phyloP scores from a whole-genome alignment of 2,329 filamentous ascomycete species.

The Pleurostoma richardsiae region DNA sequence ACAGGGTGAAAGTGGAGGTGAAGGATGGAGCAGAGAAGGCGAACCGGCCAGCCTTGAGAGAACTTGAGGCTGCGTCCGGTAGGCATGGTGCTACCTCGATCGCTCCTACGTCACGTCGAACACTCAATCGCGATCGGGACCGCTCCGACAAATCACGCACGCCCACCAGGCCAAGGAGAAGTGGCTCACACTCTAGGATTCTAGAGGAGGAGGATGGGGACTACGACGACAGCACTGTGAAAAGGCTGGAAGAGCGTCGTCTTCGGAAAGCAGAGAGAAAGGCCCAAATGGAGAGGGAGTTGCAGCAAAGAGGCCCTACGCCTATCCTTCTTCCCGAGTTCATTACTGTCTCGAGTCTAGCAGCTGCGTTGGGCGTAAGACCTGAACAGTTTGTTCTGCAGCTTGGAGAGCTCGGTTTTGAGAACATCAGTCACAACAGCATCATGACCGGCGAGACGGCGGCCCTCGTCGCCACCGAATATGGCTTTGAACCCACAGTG shows the following conservation, averaged over 20 bases:
- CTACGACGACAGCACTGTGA: constrained; percentile 22
- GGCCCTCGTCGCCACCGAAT: constrained; percentile 84
- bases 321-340: constrained; percentile 80
- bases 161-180: no score
- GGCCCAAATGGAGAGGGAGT: constrained; percentile 27
- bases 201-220: constrained; percentile 23
- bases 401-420: constrained; percentile 82
- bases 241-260: constrained; percentile 26
- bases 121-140: no score
- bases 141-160: no score
- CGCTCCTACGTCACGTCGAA: no score
- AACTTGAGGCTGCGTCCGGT: neutral
- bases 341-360: constrained; percentile 82
- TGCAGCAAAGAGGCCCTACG: constrained; percentile 37
- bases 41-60: constrained; percentile 1
- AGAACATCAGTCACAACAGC: constrained; percentile 75
- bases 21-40: neutral
- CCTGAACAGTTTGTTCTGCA: constrained; percentile 67
- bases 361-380: constrained; percentile 67
- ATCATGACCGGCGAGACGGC: constrained; percentile 89
- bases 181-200: neutral
- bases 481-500: constrained; percentile 81
- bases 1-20: neutral
- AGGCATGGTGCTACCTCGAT: no score
- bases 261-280: constrained; percentile 36